These are phyloP conservation scores for Talaromyces marneffei DNA, from an alignment of 2,329 filamentous ascomycete genomes.

Conservation along the genomic window DNA sequence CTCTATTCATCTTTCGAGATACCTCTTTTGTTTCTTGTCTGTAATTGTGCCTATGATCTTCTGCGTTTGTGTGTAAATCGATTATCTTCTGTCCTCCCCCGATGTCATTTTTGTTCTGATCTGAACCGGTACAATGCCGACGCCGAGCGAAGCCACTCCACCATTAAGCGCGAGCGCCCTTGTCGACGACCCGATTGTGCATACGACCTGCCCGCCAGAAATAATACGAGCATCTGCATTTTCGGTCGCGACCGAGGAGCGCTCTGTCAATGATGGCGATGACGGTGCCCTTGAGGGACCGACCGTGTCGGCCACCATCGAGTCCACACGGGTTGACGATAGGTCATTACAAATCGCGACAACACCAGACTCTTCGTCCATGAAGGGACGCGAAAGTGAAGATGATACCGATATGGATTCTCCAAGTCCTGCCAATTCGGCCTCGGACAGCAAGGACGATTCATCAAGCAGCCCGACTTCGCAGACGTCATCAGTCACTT, in stretches of 20 bases:
- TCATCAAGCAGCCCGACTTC: slow-evolving; percentile 23
- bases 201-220: slow-evolving; percentile 48
- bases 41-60: not conserved
- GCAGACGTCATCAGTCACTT: slow-evolving; percentile 23
- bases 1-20: not conserved
- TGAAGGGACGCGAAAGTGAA: slow-evolving; percentile 22
- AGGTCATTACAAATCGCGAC: not conserved
- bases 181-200: slow-evolving; percentile 34
- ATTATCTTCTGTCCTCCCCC: slow-evolving; percentile 27
- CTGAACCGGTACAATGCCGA: slow-evolving; percentile 44
- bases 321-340: slow-evolving; percentile 20
- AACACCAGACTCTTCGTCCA: slow-evolving; percentile 17
- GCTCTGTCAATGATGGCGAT: slow-evolving; percentile 14
- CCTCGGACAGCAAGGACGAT: slow-evolving; percentile 36
- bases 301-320: slow-evolving; percentile 22
- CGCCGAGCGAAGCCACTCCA: slow-evolving; percentile 42
- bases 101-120: slow-evolving; percentile 33
- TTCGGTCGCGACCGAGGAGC: slow-evolving; percentile 28
- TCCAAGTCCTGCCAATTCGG: slow-evolving; percentile 31
- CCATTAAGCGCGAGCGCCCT: slow-evolving; percentile 40
- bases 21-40: slow-evolving; percentile 5
- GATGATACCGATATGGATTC: slow-evolving; percentile 28
- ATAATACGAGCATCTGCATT: slow-evolving; percentile 27
- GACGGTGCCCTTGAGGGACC: slow-evolving; percentile 25
- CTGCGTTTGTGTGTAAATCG: slow-evolving; percentile 16